Base-by-base conservation (phyloP, 257 asterid genomes). In the Ilex aquifolium region DNA sequence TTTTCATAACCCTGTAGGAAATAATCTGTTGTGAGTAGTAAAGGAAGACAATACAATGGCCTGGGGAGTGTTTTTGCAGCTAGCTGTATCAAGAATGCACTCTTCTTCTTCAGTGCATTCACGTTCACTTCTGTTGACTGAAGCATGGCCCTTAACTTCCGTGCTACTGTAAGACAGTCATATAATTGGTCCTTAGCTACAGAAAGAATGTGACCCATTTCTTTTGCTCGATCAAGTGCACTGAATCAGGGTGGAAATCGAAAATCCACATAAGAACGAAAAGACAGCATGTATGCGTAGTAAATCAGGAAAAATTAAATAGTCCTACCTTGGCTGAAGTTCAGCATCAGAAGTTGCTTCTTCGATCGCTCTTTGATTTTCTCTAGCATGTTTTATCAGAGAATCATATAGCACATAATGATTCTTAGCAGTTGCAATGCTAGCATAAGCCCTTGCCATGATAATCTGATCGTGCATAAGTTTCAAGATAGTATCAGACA, bases 21-120 rank as follows among this genome's bases (percentile, higher is more conserved):
- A 77, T 82, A 91, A 63, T 88, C 95, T 53, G 91, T 82, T 40
- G 90, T 78, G 66, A 91, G 96, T 66, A 85, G 86, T 70, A 88
- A 73, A 27, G 96, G 89, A 71, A 88, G 79, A 71, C 95, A 88
- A 64, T 88, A 95, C 81, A 91, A 69, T 10, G 97, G 97, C 72
- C 83, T 81, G 77, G 97, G 95, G 61, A 91, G 86, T 52, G 97
- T 88, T 85, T 91, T 91, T 49, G 97, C 96, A 66, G 96, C 96
- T 46, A 91, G 83, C 80, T 91, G 97, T 66, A 85, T 82, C 80
- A 91, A 73, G 79, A 91, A 91, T 39, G 94, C 76, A 77, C 96
- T 91, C 81, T 82, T 88, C 74, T 83, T 84, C 89, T 77, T 88
- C 71, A 79, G 76, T 31, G 64, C 61, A 63, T 75, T 73, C 40